Evolutionary conservation across 345 rosid species (phyloP), one percentile per base, ranked within the genome.

Genomic region (Eucalyptus curtisii): DNA sequence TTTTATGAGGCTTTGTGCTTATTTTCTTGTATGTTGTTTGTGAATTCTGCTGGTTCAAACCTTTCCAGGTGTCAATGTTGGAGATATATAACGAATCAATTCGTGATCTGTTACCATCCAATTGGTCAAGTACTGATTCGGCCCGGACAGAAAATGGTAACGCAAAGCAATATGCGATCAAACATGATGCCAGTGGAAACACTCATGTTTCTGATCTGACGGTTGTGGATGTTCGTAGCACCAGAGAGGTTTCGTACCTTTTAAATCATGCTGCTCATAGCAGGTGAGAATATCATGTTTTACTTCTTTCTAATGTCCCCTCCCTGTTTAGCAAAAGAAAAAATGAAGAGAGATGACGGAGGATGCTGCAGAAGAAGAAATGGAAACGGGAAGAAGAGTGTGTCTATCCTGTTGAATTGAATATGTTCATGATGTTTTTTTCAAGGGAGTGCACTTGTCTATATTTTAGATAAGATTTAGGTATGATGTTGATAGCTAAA

Each of bases 71-170:
- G 49, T 97, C 99, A 30, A 97, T 98, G 99, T 92, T 98, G 92
- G 99, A 98, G 89, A 98, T 98, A 86, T 98, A 98, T 92, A 98
- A 98, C 47, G 99, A 98, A 94, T 93, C 98, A 7, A 94, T 98
- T 61, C 92, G 98, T 30, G 99, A 98, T 92, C 91, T 98, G 90
- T 92, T 98, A 91, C 92, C 97, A 45, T 92, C 96, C 10, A 88
- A 55, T 45, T 49, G 91, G 33, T 88, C 89, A 84, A 95, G 90
- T 89, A 89, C 93, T 88, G 98, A 97, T 89, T 89, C 89, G 52
- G 87, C 92, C 47, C 89, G 96, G 89, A 88, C 89, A 76, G 98
- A 95, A 85, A 95, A 90, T 91, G 93, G 96, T 55, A 57, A 87
- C 42, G 81, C 95, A 50, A 93, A 95, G 92, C 96, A 93, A 86